phyloP scores from a whole-genome alignment of 1,284 basidiomycete genomes.

The Cutaneotrichosporon cavernicola region DNA sequence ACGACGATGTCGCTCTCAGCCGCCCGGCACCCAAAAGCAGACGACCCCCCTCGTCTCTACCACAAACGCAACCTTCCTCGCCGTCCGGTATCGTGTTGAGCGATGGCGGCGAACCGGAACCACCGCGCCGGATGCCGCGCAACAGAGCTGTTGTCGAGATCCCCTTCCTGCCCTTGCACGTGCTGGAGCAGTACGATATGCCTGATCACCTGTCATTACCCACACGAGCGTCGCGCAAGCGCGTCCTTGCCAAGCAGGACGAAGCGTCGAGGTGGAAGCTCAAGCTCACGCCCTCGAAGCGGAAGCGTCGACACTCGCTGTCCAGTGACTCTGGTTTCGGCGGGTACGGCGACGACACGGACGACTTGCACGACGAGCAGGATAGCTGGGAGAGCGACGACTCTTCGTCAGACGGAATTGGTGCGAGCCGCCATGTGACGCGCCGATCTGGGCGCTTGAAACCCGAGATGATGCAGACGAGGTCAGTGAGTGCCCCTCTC shows the following conservation, averaged over 20 bases:
- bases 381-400: constrained; percentile 5
- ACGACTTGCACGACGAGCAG: constrained; percentile 7
- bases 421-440: background rate
- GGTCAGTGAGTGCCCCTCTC: background rate
- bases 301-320: background rate
- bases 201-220: background rate
- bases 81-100: background rate
- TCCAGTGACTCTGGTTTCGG: constrained; percentile 1
- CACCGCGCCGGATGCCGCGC: background rate
- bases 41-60: background rate
- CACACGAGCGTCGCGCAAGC: background rate
- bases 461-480: background rate
- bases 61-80: background rate
- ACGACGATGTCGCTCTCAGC: background rate
- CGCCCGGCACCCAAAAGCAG: background rate
- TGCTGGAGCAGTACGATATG: background rate
- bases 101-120: background rate
- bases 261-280: background rate
- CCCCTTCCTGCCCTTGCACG: background rate
- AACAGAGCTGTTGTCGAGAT: background rate
- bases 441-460: background rate
- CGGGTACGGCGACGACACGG: constrained; percentile 10
- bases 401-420: constrained; percentile 3
- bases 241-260: constrained; percentile 8
- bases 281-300: background rate